Evolutionary conservation across 129 eudicot species (phyloP).

Genomic region (Ambrosia artemisiifolia): DNA sequence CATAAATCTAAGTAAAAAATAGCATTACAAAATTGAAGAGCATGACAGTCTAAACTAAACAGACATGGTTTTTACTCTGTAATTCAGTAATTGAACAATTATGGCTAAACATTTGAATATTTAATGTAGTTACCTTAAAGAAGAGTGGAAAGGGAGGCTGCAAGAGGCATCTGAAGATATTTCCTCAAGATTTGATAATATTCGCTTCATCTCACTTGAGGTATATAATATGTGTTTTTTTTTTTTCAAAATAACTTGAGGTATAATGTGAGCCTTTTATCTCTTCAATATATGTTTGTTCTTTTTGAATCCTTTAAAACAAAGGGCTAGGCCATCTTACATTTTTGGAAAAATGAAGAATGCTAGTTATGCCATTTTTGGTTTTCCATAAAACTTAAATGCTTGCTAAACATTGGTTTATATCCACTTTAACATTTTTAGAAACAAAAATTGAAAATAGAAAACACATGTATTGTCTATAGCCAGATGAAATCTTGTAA

Average conservation of each 20-base stretch:
- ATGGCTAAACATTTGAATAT: conserved; percentile 3
- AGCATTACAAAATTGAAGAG: background rate
- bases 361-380: background rate
- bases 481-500: background rate
- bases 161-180: conserved; percentile 56
- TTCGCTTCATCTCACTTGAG: conserved; percentile 84
- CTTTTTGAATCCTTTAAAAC: background rate
- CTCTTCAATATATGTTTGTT: background rate
- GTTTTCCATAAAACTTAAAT: background rate
- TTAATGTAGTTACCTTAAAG: conserved; percentile 67
- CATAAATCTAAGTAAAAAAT: background rate
- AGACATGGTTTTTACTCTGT: background rate
- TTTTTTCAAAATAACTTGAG: conserved; percentile 41
- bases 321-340: background rate
- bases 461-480: background rate
- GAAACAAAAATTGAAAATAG: background rate
- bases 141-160: conserved; percentile 90
- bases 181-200: conserved; percentile 51
- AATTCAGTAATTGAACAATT: background rate
- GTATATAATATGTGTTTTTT: conserved; percentile 26
- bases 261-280: conserved; percentile 33
- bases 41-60: background rate
- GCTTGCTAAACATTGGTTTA: background rate
- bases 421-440: background rate
- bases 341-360: too few relatives aligned